Evolutionary conservation across 2,329 filamentous ascomycete species (phyloP).

Genomic region (Tolypocladium ovalisporum): DNA sequence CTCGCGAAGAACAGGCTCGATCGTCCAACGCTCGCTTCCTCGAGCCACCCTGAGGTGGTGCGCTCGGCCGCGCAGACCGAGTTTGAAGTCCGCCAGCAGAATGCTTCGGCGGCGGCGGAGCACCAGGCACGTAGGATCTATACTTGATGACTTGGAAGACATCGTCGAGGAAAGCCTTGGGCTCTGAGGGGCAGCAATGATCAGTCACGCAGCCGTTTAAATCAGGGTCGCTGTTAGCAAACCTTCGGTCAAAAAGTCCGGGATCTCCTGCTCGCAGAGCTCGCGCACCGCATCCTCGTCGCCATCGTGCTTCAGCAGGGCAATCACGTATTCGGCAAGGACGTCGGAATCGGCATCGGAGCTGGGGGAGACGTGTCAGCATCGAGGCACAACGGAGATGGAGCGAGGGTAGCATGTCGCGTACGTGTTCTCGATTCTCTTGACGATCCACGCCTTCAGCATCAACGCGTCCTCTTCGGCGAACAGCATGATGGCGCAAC

Average conservation of each 20-base stretch:
- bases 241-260: slow-evolving; percentile 64
- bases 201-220: background rate
- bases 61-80: background rate
- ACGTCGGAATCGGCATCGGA: slow-evolving; percentile 74
- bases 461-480: slow-evolving; percentile 48
- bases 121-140: slow-evolving; percentile 49
- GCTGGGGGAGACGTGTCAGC: slow-evolving; percentile 27
- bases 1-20: slow-evolving; percentile 12
- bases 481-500: slow-evolving; percentile 42
- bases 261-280: slow-evolving; percentile 61
- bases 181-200: slow-evolving; percentile 13
- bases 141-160: slow-evolving; percentile 55
- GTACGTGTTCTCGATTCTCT: slow-evolving; percentile 64
- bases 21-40: slow-evolving; percentile 27
- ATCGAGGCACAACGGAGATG: background rate
- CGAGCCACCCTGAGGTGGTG: slow-evolving; percentile 6
- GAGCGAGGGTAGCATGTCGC: slow-evolving; percentile 16
- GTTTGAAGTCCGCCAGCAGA: background rate
- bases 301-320: slow-evolving; percentile 61
- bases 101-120: slow-evolving; percentile 26
- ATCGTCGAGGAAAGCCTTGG: slow-evolving; percentile 53
- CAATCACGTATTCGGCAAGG: slow-evolving; percentile 75
- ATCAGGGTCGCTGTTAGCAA: slow-evolving; percentile 22
- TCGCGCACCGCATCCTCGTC: slow-evolving; percentile 51
- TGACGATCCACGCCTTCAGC: slow-evolving; percentile 69